Evolutionary conservation across 768 basidiomycete genomes (phyloP).

Genomic region (Boletus reticulatus): DNA sequence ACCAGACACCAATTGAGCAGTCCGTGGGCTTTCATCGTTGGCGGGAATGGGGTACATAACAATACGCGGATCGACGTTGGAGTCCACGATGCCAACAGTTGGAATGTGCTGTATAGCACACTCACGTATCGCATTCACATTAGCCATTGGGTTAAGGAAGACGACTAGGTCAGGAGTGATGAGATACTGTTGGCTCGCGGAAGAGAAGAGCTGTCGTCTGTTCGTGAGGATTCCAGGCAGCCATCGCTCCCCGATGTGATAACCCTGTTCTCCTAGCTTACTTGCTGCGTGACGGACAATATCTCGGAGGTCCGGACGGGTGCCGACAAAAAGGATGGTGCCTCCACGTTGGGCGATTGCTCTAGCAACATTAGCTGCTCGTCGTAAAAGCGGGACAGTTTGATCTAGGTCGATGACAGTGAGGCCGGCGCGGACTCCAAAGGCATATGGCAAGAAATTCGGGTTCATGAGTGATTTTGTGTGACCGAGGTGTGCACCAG

Average conservation of each 20-base stretch:
- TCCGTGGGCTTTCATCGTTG: slow-evolving; percentile 92
- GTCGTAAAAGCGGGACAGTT: slow-evolving; percentile 86
- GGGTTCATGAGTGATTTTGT: slow-evolving; percentile 80
- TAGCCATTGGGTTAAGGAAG: slow-evolving; percentile 86
- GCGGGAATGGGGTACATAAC: slow-evolving; percentile 99
- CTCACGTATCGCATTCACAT: slow-evolving; percentile 86
- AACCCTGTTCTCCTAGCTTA: slow-evolving; percentile 78
- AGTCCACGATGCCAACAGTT: slow-evolving; percentile 92
- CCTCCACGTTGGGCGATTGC: slow-evolving; percentile 81
- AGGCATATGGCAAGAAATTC: slow-evolving; percentile 88
- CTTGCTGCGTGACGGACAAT: slow-evolving; percentile 76
- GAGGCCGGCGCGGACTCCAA: slow-evolving; percentile 85
- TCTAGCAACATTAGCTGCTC: slow-evolving; percentile 85
- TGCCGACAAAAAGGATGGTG: slow-evolving; percentile 87
- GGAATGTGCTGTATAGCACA: slow-evolving; percentile 88
- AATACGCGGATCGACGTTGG: slow-evolving; percentile 91
- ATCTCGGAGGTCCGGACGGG: slow-evolving; percentile 72
- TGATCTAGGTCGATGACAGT: slow-evolving; percentile 95
- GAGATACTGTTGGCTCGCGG: slow-evolving; percentile 49
- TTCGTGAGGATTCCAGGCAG: slow-evolving; percentile 95
- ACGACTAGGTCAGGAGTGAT: slow-evolving; percentile 85
- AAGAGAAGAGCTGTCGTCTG: slow-evolving; percentile 69
- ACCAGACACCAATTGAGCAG: slow-evolving; percentile 88
- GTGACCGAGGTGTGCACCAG: slow-evolving; percentile 95
- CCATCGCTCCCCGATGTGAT: slow-evolving; percentile 86